These are phyloP conservation scores for Verticillium tricorpus DNA, from an alignment of 2,329 filamentous ascomycete species.

Conservation along the genomic window DNA sequence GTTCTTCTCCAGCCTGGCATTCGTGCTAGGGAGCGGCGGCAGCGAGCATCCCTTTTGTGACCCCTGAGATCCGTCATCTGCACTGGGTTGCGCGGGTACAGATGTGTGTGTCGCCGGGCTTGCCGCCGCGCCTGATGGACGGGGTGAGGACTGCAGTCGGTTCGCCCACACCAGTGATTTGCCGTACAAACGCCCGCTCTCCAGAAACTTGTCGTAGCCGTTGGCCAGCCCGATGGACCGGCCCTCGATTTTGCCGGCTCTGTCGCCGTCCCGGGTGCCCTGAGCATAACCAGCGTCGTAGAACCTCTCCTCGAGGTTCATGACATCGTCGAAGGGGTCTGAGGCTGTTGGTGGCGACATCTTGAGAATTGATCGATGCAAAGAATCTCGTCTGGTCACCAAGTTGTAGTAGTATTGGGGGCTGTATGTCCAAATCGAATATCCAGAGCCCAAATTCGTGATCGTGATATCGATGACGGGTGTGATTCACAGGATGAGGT, in stretches of 20 bases:
- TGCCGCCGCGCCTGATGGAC: conserved; percentile 2
- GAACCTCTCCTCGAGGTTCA: conserved; percentile 63
- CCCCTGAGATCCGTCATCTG: background rate
- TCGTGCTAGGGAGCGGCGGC: conserved; percentile 42
- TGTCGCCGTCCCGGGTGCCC: conserved; percentile 69
- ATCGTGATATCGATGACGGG: background rate
- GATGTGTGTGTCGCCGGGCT: background rate
- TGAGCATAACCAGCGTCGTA: conserved; percentile 78
- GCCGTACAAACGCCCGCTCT: conserved; percentile 74
- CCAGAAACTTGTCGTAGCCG: conserved; percentile 87
- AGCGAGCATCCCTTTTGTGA: conserved; percentile 19
- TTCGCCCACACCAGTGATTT: conserved; percentile 81
- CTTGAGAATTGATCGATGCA: background rate
- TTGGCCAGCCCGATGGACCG: conserved; percentile 87
- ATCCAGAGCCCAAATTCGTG: background rate
- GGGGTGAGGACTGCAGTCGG: conserved; percentile 40
- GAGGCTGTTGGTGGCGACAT: conserved; percentile 20
- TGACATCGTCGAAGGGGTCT: conserved; percentile 53
- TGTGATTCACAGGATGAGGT: background rate
- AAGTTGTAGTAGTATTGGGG: no score
- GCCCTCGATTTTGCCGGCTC: conserved; percentile 80
- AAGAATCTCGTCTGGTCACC: background rate
- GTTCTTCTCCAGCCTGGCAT: conserved; percentile 70
- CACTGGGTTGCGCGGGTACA: background rate
- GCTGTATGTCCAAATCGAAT: no score